Conservation (phyloP, 2,329 filamentous ascomycete genomes). For the Dactylonectria macrodidyma region DNA sequence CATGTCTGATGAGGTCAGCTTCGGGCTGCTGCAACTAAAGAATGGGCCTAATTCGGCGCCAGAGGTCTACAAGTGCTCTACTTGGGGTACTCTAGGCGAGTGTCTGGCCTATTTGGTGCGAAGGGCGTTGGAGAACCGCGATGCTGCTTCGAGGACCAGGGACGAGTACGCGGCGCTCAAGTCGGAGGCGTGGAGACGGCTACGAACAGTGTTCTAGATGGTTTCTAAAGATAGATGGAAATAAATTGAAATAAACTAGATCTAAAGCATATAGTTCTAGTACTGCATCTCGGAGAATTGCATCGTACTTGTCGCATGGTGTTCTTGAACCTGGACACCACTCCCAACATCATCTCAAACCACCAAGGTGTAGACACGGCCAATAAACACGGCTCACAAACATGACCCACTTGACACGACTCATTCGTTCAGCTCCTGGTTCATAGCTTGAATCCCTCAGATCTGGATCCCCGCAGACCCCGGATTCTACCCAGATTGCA, state of each 20-base stretch:
- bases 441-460: background rate
- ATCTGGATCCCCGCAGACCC: background rate
- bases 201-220: conserved; percentile 43
- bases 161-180: conserved; percentile 51
- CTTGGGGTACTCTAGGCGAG: conserved; percentile 57
- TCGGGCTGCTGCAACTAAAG: conserved; percentile 60
- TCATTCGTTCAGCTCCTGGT: background rate
- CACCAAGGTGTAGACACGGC: no score
- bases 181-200: conserved; percentile 49
- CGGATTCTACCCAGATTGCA: background rate
- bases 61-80: conserved; percentile 58
- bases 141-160: conserved; percentile 52
- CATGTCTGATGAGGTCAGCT: conserved; percentile 71
- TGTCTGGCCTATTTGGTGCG: conserved; percentile 57
- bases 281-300: no score
- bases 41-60: conserved; percentile 42
- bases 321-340: no score
- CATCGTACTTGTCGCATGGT: no score
- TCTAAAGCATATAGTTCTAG: no score
- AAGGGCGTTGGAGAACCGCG: conserved; percentile 57
- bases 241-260: no score
- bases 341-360: no score
- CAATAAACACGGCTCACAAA: background rate
- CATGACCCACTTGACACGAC: background rate
- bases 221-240: background rate